These are phyloP conservation scores for Fusarium brevicatenulatum DNA, from an alignment of 2,329 filamentous ascomycete genomes.

Conservation along the genomic window DNA sequence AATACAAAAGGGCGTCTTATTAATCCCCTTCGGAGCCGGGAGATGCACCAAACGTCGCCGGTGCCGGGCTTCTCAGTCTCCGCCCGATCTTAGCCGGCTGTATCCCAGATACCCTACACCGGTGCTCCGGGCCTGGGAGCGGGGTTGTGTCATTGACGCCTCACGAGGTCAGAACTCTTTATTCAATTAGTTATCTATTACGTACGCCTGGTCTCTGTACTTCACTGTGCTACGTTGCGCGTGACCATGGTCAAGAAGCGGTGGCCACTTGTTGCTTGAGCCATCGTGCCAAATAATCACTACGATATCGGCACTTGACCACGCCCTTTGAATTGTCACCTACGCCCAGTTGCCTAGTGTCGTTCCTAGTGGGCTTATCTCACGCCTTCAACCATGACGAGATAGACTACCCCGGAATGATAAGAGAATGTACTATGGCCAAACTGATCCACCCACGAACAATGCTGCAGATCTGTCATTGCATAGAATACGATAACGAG, in stretches of 20 bases:
- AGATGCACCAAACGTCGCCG: slow-evolving; percentile 35
- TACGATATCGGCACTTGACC: slow-evolving; percentile 29
- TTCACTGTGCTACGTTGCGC: slow-evolving; percentile 1
- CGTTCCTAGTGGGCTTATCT: slow-evolving; percentile 7
- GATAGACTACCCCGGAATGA: neutral
- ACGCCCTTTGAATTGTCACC: slow-evolving; percentile 35
- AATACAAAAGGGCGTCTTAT: slow-evolving; percentile 18
- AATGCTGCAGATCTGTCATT: slow-evolving; percentile 1
- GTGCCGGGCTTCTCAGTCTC: slow-evolving; percentile 36
- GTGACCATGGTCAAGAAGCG: slow-evolving; percentile 11
- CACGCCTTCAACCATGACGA: neutral
- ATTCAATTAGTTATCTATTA: slow-evolving; percentile 19
- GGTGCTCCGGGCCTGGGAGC: slow-evolving; percentile 15
- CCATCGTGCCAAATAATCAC: neutral
- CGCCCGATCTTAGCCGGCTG: slow-evolving; percentile 42
- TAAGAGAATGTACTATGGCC: neutral
- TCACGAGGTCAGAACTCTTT: slow-evolving; percentile 11
- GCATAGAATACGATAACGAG: slow-evolving; percentile 3
- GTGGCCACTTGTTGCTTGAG: slow-evolving; percentile 2
- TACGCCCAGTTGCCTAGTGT: slow-evolving; percentile 25
- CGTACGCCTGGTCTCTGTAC: slow-evolving; percentile 10
- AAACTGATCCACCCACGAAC: neutral
- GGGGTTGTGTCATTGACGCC: slow-evolving; percentile 30
- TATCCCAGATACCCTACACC: slow-evolving; percentile 41
- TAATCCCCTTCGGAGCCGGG: slow-evolving; percentile 32